phyloP scores from a whole-genome alignment of 441 rosid species.

The Biscutella laevigata region DNA sequence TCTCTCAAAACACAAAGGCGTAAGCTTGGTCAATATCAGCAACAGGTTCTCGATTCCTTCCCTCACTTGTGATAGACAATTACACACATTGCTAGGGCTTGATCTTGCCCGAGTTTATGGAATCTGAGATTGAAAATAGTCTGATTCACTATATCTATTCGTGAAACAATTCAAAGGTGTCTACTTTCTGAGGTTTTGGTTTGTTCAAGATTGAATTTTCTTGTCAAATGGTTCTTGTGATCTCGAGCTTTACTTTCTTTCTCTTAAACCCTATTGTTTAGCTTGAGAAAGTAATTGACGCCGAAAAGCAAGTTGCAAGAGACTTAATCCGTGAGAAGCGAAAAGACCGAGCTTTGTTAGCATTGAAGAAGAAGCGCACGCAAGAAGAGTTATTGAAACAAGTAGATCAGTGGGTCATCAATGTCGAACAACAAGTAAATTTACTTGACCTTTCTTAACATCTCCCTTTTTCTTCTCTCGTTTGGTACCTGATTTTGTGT shows the following conservation, averaged over 20 bases:
- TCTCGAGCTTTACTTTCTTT: neutral
- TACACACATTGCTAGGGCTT: neutral
- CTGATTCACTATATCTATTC: constrained; percentile 11
- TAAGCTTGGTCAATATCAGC: constrained; percentile 85
- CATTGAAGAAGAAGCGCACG: constrained; percentile 82
- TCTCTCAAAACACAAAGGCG: constrained; percentile 92
- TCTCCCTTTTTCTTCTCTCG: neutral
- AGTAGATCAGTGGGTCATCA: constrained; percentile 85
- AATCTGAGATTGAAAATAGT: neutral
- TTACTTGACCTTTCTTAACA: neutral
- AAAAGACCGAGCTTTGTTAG: constrained; percentile 79
- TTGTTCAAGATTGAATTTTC: neutral
- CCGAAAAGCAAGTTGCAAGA: constrained; percentile 79
- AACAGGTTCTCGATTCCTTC: constrained; percentile 40
- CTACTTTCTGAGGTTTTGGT: neutral
- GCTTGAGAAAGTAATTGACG: constrained; percentile 82
- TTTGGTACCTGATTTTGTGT: neutral
- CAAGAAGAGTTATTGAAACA: constrained; percentile 87
- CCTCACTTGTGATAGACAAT: neutral
- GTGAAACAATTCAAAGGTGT: neutral
- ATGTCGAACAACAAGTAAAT: constrained; percentile 90
- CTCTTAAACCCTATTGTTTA: constrained; percentile 22
- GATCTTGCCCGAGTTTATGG: neutral
- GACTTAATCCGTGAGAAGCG: constrained; percentile 80
- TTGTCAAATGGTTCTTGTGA: neutral